These are phyloP conservation scores for Clarireedia sp. DNA, from an alignment of 2,329 filamentous ascomycete species.

Conservation along the genomic window DNA sequence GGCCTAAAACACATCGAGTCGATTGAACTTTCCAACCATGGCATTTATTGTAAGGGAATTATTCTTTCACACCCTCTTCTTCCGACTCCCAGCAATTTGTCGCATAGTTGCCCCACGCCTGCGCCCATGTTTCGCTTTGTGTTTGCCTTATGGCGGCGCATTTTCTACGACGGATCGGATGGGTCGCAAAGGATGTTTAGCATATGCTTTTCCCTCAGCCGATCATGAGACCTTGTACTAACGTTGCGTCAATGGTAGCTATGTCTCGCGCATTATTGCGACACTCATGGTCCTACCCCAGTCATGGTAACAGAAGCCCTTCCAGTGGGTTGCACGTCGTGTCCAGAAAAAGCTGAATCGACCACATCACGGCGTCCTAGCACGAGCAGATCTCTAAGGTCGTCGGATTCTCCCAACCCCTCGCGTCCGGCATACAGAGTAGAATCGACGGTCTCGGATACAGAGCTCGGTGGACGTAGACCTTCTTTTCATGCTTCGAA, in stretches of 20 bases:
- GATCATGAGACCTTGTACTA: slow-evolving; percentile 12
- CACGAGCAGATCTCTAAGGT: slow-evolving; percentile 20
- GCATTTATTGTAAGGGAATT: slow-evolving; percentile 27
- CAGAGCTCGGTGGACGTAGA: slow-evolving; percentile 9
- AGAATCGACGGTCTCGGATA: slow-evolving; percentile 14
- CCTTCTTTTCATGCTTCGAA: not conserved
- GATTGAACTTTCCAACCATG: slow-evolving; percentile 20
- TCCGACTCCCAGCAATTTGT: too few relatives aligned
- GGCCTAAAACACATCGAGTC: too few relatives aligned
- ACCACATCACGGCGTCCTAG: slow-evolving; percentile 19
- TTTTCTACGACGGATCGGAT: not conserved
- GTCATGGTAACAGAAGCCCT: slow-evolving; percentile 63
- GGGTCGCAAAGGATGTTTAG: not conserved
- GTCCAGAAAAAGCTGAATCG: slow-evolving; percentile 42
- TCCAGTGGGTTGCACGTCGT: slow-evolving; percentile 51
- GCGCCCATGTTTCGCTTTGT: not conserved
- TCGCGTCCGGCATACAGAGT: slow-evolving; percentile 11
- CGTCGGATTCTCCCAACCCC: slow-evolving; percentile 11
- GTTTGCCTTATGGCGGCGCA: slow-evolving; percentile 1
- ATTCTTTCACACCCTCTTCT: not conserved
- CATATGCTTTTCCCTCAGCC: not conserved
- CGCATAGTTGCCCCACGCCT: not conserved
- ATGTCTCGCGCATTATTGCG: slow-evolving; percentile 64
- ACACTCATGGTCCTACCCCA: slow-evolving; percentile 60
- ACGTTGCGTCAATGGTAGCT: slow-evolving; percentile 38